Base-by-base conservation (phyloP, 1,284 basidiomycete genomes). In the Irpex sp. region DNA sequence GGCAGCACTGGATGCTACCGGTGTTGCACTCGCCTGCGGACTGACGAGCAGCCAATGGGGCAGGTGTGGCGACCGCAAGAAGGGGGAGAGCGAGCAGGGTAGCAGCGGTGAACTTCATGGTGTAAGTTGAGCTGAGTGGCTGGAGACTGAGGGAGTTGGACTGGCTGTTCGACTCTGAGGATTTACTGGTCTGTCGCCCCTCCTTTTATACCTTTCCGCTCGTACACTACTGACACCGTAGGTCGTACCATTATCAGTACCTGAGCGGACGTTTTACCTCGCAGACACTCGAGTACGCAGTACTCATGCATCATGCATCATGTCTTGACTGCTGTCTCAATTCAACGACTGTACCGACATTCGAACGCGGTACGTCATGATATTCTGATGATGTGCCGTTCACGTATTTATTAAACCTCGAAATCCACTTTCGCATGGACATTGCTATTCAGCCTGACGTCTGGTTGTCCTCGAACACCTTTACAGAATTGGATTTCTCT, bases 61-160 rank as follows among this genome's bases (percentile, higher is more conserved):
- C 31, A 39, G 26, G 56, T 36, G 56, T 58, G 56, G 56, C 56
- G 56, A 46, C 56, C 56, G 56, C 56, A 43, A 58, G 56, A 46
- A 46, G 36, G 36, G 56, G 56, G 56, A 58, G 56, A 46, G 56
- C 56, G 56, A 58, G 56, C 36, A 46, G 35, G 56, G 56, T 35
- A 15, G 39, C 36, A 35, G 21, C 37, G 39, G 56, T 31, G 56
- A 56, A 5, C 47, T 66, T 50, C 3, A 39, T n/a, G 11, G 39
- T 51, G 4, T 43, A 43, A 43, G 26, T 26, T 26, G 26, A 26
- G 26, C 4, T 26, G 26, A 26, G 39, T 43, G 39, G 39, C 39
- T 43, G 39, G 15, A 43, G 39, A 15, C 8, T 43, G 39, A 15
- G 39, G 39, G 39, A 43, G 39, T 43, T 11, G 39, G 39, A 43